Evolutionary conservation across 768 basidiomycete species (phyloP).

Genomic region (Lactarius trivialis): DNA sequence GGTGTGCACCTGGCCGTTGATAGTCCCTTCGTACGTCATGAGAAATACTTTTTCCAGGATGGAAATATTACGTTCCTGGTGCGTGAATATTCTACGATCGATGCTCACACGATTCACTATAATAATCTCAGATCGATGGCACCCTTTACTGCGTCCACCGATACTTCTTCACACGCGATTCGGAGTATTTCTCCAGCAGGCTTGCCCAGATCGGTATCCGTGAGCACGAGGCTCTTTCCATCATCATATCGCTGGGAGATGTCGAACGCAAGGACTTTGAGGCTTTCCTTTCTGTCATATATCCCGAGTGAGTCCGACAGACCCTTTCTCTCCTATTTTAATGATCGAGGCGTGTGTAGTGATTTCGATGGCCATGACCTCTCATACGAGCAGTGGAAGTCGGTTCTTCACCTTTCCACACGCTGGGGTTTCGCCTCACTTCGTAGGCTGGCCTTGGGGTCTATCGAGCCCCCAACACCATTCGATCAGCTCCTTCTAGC

Average conservation of each 20-base stretch:
- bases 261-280: slow-evolving; percentile 20
- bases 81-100: neutral
- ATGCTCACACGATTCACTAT: neutral
- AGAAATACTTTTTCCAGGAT: slow-evolving; percentile 20
- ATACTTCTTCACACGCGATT: slow-evolving; percentile 20
- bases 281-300: slow-evolving; percentile 21
- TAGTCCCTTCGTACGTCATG: slow-evolving; percentile 12
- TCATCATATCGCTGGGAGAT: slow-evolving; percentile 12
- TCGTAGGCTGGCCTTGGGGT: slow-evolving; percentile 20
- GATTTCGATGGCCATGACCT: slow-evolving; percentile 14
- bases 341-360: neutral
- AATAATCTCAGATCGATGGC: slow-evolving; percentile 11
- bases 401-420: slow-evolving; percentile 21
- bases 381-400: slow-evolving; percentile 22
- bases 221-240: slow-evolving; percentile 11
- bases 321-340: neutral
- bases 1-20: neutral
- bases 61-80: slow-evolving; percentile 22
- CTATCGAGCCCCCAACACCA: slow-evolving; percentile 18
- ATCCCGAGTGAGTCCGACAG: slow-evolving; percentile 19
- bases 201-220: slow-evolving; percentile 9
- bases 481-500: slow-evolving; percentile 20
- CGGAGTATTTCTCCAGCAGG: slow-evolving; percentile 12
- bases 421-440: slow-evolving; percentile 22
- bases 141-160: slow-evolving; percentile 16